Evolutionary conservation across 495 filamentous ascomycete species (phyloP).

Genomic region (Stereocaulon alpinum): DNA sequence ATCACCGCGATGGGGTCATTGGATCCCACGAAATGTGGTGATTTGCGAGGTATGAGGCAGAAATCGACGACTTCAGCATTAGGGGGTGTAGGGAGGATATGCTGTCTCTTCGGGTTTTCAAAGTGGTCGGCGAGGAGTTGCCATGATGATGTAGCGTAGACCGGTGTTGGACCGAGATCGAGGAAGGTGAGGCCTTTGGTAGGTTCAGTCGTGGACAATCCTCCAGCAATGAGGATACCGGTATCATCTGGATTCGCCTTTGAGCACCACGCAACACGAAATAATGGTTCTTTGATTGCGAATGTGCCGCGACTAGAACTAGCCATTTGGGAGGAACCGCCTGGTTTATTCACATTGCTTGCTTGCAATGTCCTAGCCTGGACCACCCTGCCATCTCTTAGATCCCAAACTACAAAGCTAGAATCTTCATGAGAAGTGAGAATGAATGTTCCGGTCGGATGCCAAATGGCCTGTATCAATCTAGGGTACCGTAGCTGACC

Average conservation of each 20-base stretch:
- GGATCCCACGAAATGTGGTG: slow-evolving; percentile 75
- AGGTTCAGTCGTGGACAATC: slow-evolving; percentile 49
- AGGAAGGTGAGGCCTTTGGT: slow-evolving; percentile 74
- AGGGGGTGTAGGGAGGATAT: slow-evolving; percentile 66
- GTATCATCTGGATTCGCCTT: slow-evolving; percentile 90
- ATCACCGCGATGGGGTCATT: slow-evolving; percentile 84
- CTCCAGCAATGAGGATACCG: slow-evolving; percentile 76
- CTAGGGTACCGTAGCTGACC: slow-evolving; percentile 52
- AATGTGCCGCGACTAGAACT: slow-evolving; percentile 34
- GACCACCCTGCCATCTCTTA: slow-evolving; percentile 78
- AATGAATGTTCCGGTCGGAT: slow-evolving; percentile 88
- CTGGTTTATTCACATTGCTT: slow-evolving; percentile 55
- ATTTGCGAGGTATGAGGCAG: slow-evolving; percentile 66
- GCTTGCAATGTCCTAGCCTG: slow-evolving; percentile 72
- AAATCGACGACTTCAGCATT: slow-evolving; percentile 73
- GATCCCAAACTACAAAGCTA: slow-evolving; percentile 87
- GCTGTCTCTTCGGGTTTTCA: slow-evolving; percentile 53
- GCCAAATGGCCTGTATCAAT: slow-evolving; percentile 77
- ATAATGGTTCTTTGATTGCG: slow-evolving; percentile 58
- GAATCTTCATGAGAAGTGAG: slow-evolving; percentile 82
- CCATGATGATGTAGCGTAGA: slow-evolving; percentile 84
- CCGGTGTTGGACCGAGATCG: slow-evolving; percentile 79
- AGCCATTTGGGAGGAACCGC: slow-evolving; percentile 34
- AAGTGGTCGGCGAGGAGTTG: slow-evolving; percentile 69
- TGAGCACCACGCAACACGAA: slow-evolving; percentile 77